Evolutionary conservation across 2,329 filamentous ascomycete species (phyloP).

Genomic region (Cladobotryum mycophilum): DNA sequence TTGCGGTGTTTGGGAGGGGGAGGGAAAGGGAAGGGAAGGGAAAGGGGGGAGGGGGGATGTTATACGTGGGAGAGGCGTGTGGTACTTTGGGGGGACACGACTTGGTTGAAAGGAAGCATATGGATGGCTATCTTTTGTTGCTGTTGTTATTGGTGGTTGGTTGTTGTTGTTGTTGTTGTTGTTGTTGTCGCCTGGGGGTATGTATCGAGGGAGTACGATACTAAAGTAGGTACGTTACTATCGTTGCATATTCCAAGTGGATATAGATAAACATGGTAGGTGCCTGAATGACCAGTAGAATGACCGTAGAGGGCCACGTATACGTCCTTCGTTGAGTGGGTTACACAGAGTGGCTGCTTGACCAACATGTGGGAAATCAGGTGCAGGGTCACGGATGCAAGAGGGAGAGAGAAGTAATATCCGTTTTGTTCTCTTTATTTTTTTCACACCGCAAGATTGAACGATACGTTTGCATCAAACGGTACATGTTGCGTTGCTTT

Average conservation of each 20-base stretch:
- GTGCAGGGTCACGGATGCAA: background rate
- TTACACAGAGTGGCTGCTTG: background rate
- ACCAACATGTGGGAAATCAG: background rate
- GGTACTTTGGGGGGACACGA: too few species aligned
- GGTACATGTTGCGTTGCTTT: background rate
- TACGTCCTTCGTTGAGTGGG: background rate
- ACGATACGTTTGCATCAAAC: background rate
- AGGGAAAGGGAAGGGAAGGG: too few species aligned
- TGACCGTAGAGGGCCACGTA: too few species aligned
- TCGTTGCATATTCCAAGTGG: too few species aligned
- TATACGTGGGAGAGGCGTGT: too few species aligned
- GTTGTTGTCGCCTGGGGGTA: background rate
- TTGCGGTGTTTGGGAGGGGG: background rate
- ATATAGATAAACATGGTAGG: too few species aligned
- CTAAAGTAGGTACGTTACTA: background rate
- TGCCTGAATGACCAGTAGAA: too few species aligned
- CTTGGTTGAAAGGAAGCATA: background rate
- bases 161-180: too few species aligned
- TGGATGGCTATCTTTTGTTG: background rate
- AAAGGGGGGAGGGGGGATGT: too few species aligned
- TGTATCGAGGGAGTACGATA: background rate
- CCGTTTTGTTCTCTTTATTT: too few species aligned
- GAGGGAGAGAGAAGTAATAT: too few species aligned
- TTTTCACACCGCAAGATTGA: constrained; percentile 1
- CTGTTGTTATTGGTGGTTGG: too few species aligned